A percentile compares a stretch with the other conserved stretches of the same genome.
Conservation (phyloP, 2,329 filamentous ascomycete species). For the Onygenales sp. region DNA sequence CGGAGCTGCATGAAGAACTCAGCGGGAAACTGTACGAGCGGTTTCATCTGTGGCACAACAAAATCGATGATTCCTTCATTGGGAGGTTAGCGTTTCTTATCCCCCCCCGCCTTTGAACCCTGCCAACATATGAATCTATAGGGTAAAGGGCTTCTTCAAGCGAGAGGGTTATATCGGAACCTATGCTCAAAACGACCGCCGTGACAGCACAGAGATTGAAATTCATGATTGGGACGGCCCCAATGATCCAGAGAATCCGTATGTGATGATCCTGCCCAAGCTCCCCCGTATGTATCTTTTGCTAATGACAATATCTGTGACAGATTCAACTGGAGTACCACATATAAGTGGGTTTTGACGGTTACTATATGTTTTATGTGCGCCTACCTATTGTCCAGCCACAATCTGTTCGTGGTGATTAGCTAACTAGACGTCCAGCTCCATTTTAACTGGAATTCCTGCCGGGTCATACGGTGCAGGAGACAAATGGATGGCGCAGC, state of each 20-base stretch:
- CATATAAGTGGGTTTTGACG: slow-evolving; percentile 35
- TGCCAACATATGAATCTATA: background rate
- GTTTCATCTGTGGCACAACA: background rate
- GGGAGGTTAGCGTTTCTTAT: background rate
- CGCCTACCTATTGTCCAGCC: background rate
- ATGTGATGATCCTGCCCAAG: background rate
- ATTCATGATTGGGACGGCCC: slow-evolving; percentile 22
- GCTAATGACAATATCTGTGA: background rate
- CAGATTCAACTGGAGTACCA: slow-evolving; percentile 33
- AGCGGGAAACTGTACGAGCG: background rate
- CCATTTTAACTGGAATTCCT: slow-evolving; percentile 32
- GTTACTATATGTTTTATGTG: slow-evolving; percentile 35
- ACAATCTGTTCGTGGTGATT: background rate
- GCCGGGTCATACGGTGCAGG: slow-evolving; percentile 32
- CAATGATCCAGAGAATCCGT: slow-evolving; percentile 24
- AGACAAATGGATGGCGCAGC: slow-evolving; percentile 20
- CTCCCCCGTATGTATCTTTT: background rate
- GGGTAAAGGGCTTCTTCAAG: slow-evolving; percentile 16
- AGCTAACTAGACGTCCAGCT: slow-evolving; percentile 15
- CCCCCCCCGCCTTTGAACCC: background rate
- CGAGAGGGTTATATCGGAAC: slow-evolving; percentile 18
- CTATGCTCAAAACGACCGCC: slow-evolving; percentile 15
- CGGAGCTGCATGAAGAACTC: background rate
- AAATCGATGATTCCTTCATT: background rate
- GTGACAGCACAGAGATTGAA: slow-evolving; percentile 16